These are phyloP conservation scores for Candida golubevii DNA, from an alignment of 805 yeast genomes.

Conservation along the genomic window DNA sequence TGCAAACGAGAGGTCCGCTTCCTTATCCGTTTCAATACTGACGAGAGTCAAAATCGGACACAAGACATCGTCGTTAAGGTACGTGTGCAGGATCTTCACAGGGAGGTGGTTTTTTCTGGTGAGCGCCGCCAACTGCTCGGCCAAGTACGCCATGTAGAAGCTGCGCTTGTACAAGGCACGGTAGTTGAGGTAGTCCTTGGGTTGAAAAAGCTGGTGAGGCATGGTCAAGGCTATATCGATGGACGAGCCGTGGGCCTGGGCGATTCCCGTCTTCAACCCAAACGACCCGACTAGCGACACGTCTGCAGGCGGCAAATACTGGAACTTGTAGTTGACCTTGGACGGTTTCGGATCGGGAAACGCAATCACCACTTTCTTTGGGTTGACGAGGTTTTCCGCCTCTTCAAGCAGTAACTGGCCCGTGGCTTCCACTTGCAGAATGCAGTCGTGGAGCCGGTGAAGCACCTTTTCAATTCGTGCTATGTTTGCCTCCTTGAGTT, in stretches of 20 bases:
- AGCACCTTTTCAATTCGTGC: slow-evolving; percentile 67
- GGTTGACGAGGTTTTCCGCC: slow-evolving; percentile 50
- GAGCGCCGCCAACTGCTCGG: slow-evolving; percentile 55
- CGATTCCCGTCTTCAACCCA: slow-evolving; percentile 78
- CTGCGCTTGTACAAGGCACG: slow-evolving; percentile 88
- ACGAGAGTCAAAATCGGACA: slow-evolving; percentile 70
- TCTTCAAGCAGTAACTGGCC: slow-evolving; percentile 51
- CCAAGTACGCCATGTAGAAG: slow-evolving; percentile 76
- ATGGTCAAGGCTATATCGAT: slow-evolving; percentile 80
- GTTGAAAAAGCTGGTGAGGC: slow-evolving; percentile 71
- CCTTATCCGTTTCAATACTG: slow-evolving; percentile 46
- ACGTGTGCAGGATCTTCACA: slow-evolving; percentile 57
- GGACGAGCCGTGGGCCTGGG: slow-evolving; percentile 56
- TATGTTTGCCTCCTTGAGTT: slow-evolving; percentile 65
- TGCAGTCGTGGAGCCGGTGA: slow-evolving; percentile 65
- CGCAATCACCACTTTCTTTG: slow-evolving; percentile 62
- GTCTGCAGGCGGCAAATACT: slow-evolving; percentile 64
- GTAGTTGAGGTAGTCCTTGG: slow-evolving; percentile 86
- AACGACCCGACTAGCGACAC: slow-evolving; percentile 84
- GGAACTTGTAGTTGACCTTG: slow-evolving; percentile 65
- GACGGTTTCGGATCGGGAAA: slow-evolving; percentile 88
- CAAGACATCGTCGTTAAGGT: slow-evolving; percentile 69
- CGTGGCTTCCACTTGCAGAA: slow-evolving; percentile 56
- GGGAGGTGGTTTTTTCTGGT: slow-evolving; percentile 56
- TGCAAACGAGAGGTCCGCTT: slow-evolving; percentile 50